phyloP scores from a whole-genome alignment of 106 monocot genomes.

The Posidonia australis region DNA sequence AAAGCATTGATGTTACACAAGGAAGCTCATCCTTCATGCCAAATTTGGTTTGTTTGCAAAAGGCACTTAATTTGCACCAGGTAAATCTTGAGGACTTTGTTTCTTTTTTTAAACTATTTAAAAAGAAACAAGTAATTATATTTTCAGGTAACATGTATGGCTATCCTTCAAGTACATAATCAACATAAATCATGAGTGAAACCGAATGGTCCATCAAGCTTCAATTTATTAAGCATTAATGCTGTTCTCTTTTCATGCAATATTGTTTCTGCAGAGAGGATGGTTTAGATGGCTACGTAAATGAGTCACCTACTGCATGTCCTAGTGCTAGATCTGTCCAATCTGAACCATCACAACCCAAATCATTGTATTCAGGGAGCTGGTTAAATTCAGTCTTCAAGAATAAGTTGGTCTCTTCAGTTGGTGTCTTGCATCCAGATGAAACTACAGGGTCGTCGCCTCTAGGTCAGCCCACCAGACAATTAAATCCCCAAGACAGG shows the following conservation, averaged over 20 bases:
- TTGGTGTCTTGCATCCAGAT: background rate
- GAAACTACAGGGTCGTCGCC: background rate
- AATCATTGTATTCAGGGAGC: background rate
- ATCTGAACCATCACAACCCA: background rate
- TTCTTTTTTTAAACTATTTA: background rate
- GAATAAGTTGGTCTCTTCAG: background rate
- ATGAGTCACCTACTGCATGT: background rate
- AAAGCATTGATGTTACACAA: too few relatives aligned
- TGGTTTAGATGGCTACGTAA: background rate
- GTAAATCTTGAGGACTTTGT: background rate
- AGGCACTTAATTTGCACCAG: slow-evolving; percentile 1
- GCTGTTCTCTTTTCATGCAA: background rate
- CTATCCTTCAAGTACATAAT: background rate
- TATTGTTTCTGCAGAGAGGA: background rate
- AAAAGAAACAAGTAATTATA: background rate
- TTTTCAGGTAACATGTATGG: background rate
- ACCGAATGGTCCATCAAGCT: background rate
- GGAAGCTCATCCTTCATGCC: background rate
- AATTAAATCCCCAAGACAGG: too few relatives aligned
- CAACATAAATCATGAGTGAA: background rate
- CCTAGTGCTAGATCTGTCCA: background rate
- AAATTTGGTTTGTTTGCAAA: slow-evolving; percentile 1
- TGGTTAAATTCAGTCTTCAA: too few relatives aligned
- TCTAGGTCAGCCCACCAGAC: background rate
- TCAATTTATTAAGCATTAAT: background rate